These are phyloP conservation scores for Tricholoma saponaceum DNA, from an alignment of 768 basidiomycete species.

Conservation along the genomic window DNA sequence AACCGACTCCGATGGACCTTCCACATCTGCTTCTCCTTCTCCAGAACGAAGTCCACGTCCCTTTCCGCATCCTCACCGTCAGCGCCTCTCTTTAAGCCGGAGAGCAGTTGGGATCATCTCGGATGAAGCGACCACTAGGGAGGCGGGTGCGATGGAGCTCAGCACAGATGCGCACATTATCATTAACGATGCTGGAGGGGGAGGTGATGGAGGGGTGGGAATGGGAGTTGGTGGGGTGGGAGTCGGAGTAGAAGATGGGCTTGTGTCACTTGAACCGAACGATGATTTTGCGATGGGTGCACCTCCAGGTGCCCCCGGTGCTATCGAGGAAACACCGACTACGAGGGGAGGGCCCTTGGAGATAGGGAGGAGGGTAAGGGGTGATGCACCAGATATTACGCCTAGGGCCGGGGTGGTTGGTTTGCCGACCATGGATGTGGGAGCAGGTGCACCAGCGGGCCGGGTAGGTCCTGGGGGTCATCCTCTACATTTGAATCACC, in stretches of 20 bases:
- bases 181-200: constrained; percentile 32
- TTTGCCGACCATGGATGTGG: constrained; percentile 36
- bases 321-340: constrained; percentile 38
- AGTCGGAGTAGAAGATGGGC: constrained; percentile 64
- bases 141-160: constrained; percentile 18
- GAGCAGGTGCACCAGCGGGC: not conserved
- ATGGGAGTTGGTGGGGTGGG: constrained; percentile 24
- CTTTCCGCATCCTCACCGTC: constrained; percentile 9
- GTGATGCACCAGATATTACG: constrained; percentile 48
- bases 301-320: constrained; percentile 85
- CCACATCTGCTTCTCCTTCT: constrained; percentile 27
- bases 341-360: constrained; percentile 17
- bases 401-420: constrained; percentile 59
- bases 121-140: constrained; percentile 25
- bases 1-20: constrained; percentile 16
- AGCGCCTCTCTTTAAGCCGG: constrained; percentile 16
- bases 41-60: constrained; percentile 23
- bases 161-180: constrained; percentile 39
- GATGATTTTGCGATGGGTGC: constrained; percentile 90
- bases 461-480: constrained; percentile 1
- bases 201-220: constrained; percentile 10
- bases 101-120: constrained; percentile 39
- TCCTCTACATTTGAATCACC: not conserved
- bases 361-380: constrained; percentile 20
- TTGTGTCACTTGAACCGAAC: constrained; percentile 74